These are phyloP conservation scores for Teunomyces kruisii DNA, from an alignment of 805 yeast genomes.

Conservation along the genomic window DNA sequence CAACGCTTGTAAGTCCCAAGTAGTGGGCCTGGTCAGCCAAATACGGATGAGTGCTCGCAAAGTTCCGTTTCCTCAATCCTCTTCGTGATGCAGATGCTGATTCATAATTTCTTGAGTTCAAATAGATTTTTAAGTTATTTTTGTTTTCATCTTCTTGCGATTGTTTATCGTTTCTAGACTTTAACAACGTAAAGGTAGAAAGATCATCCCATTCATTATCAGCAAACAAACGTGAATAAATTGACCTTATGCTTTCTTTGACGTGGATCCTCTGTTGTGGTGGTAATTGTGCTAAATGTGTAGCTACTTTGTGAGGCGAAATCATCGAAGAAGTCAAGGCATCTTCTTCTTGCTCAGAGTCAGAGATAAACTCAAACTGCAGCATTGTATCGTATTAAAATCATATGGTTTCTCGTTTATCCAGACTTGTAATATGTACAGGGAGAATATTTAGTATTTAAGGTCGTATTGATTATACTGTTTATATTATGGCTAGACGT, in stretches of 20 bases:
- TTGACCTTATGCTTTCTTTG: not conserved
- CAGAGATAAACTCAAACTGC: constrained; percentile 21
- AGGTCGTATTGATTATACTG: too few species aligned
- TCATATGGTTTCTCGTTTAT: not conserved
- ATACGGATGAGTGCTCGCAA: constrained; percentile 46
- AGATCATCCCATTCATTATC: constrained; percentile 8
- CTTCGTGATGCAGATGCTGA: constrained; percentile 15
- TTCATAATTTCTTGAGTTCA: constrained; percentile 14
- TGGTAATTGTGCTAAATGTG: not conserved
- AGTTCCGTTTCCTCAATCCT: constrained; percentile 40
- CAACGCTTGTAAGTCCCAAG: constrained; percentile 36
- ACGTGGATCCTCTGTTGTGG: not conserved
- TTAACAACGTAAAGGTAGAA: not conserved
- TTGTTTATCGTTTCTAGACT: not conserved
- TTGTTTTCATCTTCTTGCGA: constrained; percentile 11
- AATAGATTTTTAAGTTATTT: constrained; percentile 13
- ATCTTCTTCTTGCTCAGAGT: constrained; percentile 28
- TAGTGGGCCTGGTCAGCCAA: constrained; percentile 46
- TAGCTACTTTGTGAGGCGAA: constrained; percentile 6
- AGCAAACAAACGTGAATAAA: constrained; percentile 3
- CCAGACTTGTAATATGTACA: not conserved
- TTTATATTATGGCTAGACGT: not conserved
- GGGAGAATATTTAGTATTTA: not conserved
- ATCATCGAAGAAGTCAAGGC: constrained; percentile 12
- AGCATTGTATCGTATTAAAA: constrained; percentile 1